A percentile compares a stretch with the other conserved stretches of the same genome.
These are phyloP conservation scores for Nannochloropsis oceanica DNA, from an alignment of 108 stramenopile genomes.

Conservation along the genomic window DNA sequence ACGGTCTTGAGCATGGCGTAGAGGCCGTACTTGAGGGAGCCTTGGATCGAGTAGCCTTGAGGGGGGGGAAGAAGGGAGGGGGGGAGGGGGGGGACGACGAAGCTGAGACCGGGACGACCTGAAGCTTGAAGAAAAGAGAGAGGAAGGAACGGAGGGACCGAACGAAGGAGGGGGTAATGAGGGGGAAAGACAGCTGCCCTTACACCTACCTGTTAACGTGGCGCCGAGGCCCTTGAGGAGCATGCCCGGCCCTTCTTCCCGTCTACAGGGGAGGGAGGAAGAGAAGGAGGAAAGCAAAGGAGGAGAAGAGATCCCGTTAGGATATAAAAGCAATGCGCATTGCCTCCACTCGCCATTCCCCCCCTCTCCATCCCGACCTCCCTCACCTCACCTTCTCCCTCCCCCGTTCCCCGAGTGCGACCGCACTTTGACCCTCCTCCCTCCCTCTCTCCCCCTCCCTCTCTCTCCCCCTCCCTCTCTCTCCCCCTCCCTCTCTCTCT, in stretches of 20 bases:
- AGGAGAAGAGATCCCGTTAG: too few relatives aligned
- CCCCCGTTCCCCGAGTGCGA: too few relatives aligned
- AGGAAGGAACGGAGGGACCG: not conserved
- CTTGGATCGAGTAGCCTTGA: conserved; percentile 62
- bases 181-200: too few relatives aligned
- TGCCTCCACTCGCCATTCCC: too few relatives aligned
- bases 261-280: not conserved
- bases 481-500: not conserved
- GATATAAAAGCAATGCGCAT: too few relatives aligned
- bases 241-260: not conserved
- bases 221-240: not conserved
- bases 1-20: conserved; percentile 77
- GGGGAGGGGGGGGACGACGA: not conserved
- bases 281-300: not conserved
- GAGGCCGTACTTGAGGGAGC: conserved; percentile 71
- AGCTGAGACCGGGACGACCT: too few relatives aligned
- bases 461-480: not conserved
- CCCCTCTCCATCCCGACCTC: too few relatives aligned
- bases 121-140: too few relatives aligned
- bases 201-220: not conserved
- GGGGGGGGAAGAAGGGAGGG: not conserved
- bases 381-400: too few relatives aligned
- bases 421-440: too few relatives aligned
- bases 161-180: not conserved
- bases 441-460: not conserved